Evolutionary conservation across 176 grass and related monocot genomes (phyloP).

Genomic region (Aegilops umbellulata): DNA sequence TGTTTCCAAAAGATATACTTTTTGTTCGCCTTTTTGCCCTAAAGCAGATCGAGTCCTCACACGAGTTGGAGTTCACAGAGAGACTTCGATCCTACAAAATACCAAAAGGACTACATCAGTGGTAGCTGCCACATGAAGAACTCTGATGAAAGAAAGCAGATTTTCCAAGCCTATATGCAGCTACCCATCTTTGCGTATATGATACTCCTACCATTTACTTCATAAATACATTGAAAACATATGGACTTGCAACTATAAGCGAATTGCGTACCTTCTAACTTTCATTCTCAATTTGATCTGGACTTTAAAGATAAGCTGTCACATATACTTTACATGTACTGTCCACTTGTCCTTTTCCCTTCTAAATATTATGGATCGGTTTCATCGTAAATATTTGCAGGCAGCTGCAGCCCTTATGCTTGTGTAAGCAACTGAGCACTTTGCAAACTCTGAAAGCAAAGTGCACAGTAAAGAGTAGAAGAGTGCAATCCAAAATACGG

Average conservation of each 20-base stretch:
- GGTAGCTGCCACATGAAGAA: not conserved
- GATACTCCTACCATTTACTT: not conserved
- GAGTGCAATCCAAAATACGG: not conserved
- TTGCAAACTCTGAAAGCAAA: not conserved
- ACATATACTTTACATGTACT: not conserved
- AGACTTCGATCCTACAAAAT: constrained; percentile 1
- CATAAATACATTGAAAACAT: not conserved
- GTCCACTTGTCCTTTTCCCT: not conserved
- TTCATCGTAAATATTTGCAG: not conserved
- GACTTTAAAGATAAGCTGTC: not conserved
- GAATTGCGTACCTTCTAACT: not conserved
- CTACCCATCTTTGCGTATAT: not conserved
- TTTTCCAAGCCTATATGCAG: not conserved
- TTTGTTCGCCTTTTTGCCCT: not conserved
- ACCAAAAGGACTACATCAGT: not conserved
- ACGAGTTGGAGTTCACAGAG: not conserved
- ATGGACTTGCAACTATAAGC: not conserved
- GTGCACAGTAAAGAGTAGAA: not conserved
- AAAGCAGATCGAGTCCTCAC: not conserved
- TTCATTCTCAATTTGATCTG: not conserved
- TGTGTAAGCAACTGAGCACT: not conserved
- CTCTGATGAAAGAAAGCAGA: not conserved
- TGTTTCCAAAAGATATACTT: not conserved
- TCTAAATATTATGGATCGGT: not conserved
- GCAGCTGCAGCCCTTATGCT: not conserved